Conservation (phyloP, 2,329 filamentous ascomycete species). For the Diaporthe sp. region DNA sequence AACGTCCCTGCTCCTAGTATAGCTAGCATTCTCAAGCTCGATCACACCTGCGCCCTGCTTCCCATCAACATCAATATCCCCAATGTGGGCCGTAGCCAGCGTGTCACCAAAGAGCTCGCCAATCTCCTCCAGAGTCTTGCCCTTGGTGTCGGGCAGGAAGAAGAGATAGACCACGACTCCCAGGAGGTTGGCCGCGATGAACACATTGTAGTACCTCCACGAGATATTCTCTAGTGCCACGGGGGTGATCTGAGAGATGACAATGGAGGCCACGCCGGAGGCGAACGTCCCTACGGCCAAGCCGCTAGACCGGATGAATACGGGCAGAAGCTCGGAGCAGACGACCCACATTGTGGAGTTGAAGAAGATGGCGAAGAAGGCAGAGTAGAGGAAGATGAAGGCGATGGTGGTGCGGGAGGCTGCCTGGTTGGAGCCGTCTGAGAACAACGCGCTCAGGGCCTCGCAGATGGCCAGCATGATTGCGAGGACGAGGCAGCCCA, state of each 20-base stretch:
- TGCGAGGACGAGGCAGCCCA: slow-evolving; percentile 44
- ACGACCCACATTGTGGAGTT: slow-evolving; percentile 52
- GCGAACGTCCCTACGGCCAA: slow-evolving; percentile 63
- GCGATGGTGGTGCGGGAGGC: slow-evolving; percentile 48
- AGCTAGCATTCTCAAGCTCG: slow-evolving; percentile 5
- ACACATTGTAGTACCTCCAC: slow-evolving; percentile 53
- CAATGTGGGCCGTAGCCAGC: slow-evolving; percentile 27
- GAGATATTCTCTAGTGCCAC: slow-evolving; percentile 48
- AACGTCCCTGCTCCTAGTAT: neutral
- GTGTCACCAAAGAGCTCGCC: slow-evolving; percentile 52
- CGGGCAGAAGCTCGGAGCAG: slow-evolving; percentile 58
- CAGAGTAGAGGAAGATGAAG: slow-evolving; percentile 51
- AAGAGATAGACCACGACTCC: slow-evolving; percentile 51
- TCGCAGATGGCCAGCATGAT: slow-evolving; percentile 44
- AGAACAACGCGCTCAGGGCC: slow-evolving; percentile 45
- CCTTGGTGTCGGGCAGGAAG: slow-evolving; percentile 53
- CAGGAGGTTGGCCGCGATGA: slow-evolving; percentile 51
- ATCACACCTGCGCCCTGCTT: slow-evolving; percentile 5
- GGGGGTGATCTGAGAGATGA: slow-evolving; percentile 49
- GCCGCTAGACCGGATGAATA: slow-evolving; percentile 71
- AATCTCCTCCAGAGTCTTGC: slow-evolving; percentile 52
- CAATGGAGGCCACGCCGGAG: slow-evolving; percentile 50
- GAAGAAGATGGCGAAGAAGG: slow-evolving; percentile 51
- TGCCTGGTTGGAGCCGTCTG: slow-evolving; percentile 41
- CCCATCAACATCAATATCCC: slow-evolving; percentile 23